Conservation (phyloP, 352 stramenopile genomes). For the Phytopythium oedochilum region DNA sequence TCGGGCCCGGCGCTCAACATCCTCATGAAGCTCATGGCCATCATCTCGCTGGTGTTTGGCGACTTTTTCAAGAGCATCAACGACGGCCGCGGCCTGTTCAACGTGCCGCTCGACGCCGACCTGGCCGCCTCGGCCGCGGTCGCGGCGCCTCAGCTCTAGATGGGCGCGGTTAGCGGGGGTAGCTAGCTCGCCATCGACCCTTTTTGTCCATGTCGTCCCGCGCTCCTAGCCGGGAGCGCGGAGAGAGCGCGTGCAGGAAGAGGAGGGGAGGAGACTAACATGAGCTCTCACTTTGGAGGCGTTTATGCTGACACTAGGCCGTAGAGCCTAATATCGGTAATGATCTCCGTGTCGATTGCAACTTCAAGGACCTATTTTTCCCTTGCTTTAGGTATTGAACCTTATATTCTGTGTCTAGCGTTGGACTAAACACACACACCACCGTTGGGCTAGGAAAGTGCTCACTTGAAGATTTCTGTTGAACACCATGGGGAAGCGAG, state of each 20-base stretch:
- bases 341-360: no score
- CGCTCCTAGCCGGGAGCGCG: background rate
- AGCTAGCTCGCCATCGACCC: background rate
- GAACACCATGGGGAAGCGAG: background rate
- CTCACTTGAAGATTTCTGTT: no score
- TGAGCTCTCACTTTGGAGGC: background rate
- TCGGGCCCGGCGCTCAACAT: constrained; percentile 95
- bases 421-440: no score
- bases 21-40: constrained; percentile 97
- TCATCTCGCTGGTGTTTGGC: constrained; percentile 90
- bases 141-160: constrained; percentile 7
- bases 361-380: no score
- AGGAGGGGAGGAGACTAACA: background rate
- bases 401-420: no score
- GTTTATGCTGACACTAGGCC: no score
- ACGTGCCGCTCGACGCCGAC: constrained; percentile 51
- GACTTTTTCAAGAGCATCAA: constrained; percentile 99
- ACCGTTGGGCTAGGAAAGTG: no score
- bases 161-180: background rate
- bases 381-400: no score
- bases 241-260: background rate
- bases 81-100: constrained; percentile 91
- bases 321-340: no score
- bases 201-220: constrained; percentile 7
- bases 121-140: background rate